These are phyloP conservation scores for Tuber umbilicatum DNA, from an alignment of 495 filamentous ascomycete species.

Conservation along the genomic window DNA sequence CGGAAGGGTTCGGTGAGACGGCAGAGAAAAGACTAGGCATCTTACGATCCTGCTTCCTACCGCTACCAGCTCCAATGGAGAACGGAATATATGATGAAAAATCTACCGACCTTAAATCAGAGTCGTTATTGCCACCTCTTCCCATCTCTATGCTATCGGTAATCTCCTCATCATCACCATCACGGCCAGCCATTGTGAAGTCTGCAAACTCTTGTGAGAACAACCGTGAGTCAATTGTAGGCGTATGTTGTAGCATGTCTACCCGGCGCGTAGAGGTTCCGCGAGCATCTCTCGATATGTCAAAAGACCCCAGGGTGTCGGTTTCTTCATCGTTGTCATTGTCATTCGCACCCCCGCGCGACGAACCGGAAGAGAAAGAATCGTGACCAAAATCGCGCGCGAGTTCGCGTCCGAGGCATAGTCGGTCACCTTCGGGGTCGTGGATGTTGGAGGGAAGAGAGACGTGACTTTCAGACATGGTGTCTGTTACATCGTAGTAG, in stretches of 20 bases:
- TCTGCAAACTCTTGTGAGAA: slow-evolving; percentile 36
- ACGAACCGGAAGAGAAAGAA: slow-evolving; percentile 34
- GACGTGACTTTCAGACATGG: slow-evolving; percentile 20
- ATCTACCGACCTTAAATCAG: slow-evolving; percentile 29
- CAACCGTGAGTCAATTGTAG: slow-evolving; percentile 37
- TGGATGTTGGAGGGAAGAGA: slow-evolving; percentile 22
- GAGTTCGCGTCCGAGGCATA: slow-evolving; percentile 40
- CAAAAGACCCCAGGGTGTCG: slow-evolving; percentile 30
- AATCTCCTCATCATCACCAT: slow-evolving; percentile 22
- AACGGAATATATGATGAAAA: slow-evolving; percentile 33
- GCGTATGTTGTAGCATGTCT: slow-evolving; percentile 38
- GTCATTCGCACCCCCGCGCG: slow-evolving; percentile 18
- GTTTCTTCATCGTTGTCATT: slow-evolving; percentile 26
- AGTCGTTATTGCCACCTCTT: slow-evolving; percentile 22
- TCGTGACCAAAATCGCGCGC: slow-evolving; percentile 39
- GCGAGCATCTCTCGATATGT: slow-evolving; percentile 39
- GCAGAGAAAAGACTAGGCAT: slow-evolving; percentile 15
- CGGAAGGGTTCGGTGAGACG: slow-evolving; percentile 9
- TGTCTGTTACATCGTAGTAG: slow-evolving; percentile 22
- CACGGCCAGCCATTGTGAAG: slow-evolving; percentile 38
- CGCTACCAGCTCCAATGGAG: slow-evolving; percentile 20
- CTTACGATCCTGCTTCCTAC: slow-evolving; percentile 19
- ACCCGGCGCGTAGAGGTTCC: slow-evolving; percentile 36
- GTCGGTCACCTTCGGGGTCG: slow-evolving; percentile 33
- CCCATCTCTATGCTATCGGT: slow-evolving; percentile 34